These are phyloP conservation scores for Sphaceloma murrayae DNA, from an alignment of 2,329 filamentous ascomycete genomes.

Conservation along the genomic window DNA sequence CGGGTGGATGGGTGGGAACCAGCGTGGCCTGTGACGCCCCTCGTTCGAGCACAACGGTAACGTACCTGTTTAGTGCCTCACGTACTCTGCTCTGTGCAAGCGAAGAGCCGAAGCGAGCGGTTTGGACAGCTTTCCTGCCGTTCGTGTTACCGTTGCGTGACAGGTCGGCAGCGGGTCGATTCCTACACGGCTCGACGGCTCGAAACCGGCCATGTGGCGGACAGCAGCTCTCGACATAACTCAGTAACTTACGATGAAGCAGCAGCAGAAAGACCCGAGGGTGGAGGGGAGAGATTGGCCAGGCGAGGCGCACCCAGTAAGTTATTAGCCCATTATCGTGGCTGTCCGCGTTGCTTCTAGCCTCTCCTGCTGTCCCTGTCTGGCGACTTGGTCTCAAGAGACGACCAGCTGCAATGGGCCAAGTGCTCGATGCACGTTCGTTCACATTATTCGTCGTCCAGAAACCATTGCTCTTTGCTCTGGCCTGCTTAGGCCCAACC, in stretches of 20 bases:
- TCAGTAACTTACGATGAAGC: too few species aligned
- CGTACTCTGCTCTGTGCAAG: background rate
- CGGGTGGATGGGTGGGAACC: background rate
- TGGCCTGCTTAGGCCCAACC: background rate
- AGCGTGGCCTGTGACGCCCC: background rate
- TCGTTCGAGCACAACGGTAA: too few species aligned
- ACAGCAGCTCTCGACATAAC: too few species aligned
- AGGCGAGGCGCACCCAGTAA: constrained; percentile 4
- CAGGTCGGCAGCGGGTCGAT: background rate
- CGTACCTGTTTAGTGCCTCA: too few species aligned
- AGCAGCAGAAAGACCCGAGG: too few species aligned
- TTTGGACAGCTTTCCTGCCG: background rate
- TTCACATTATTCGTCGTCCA: background rate
- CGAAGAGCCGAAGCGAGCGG: background rate
- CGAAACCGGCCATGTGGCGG: too few species aligned
- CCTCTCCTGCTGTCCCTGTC: constrained; percentile 2
- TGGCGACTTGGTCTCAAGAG: constrained; percentile 5
- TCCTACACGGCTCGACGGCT: too few species aligned
- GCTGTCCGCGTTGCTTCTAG: constrained; percentile 12
- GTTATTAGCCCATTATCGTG: constrained; percentile 9
- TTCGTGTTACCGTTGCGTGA: background rate
- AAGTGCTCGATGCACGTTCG: constrained; percentile 6
- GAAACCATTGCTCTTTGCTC: background rate
- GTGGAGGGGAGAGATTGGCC: constrained; percentile 6
- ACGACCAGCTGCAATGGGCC: background rate